Base-by-base conservation (phyloP, 2,329 filamentous ascomycete species). In the Thyridium curvatum region DNA sequence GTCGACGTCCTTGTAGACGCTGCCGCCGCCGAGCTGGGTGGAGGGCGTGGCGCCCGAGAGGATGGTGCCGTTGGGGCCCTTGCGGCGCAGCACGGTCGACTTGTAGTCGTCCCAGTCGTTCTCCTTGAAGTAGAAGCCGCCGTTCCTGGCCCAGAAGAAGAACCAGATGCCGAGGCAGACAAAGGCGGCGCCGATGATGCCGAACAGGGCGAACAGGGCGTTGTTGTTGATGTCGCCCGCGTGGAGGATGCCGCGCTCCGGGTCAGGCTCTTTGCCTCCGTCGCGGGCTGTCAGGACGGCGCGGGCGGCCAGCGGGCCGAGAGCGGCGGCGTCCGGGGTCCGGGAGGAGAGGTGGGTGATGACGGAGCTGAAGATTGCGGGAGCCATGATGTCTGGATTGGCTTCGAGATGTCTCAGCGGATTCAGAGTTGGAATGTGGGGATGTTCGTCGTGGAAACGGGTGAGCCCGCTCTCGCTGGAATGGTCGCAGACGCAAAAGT, bases 61-160 rank as follows among this genome's bases (percentile, higher is more conserved):
- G 2, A 91, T 81, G 33, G 84, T 90, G 31, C 91, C 91, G 62
- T 96, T 90, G 5, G 90, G 88, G 1, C 89, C 90, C 54, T 84
- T 89, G 38, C 90, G 84, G 32, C 93, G 78, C 34, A 98, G 65
- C 2, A 98, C 93, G 0, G 91, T 96, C 2, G 85, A 84, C 61
- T 97, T 97, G 77, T 98, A 98, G 55, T 98, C 93, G 6, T 97
- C 91, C 91, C 93, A 98, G 63, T 98, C 93, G 29, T 79, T 72
- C 46, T 94, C 69, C 34, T 76, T 75, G 72, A 89, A 97, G 46
- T 85, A 69, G 68, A 97, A 96, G 12, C 93, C 93, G 45, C 93
- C 93, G 52, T 97, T 95, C 65, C 86, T 91, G 41, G 91, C 91
- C 85, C 87, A 94, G 74, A 94, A 94, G 75, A 98, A 97, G 74